Evolutionary conservation across 2,329 filamentous ascomycete species (phyloP).

Genomic region (Myotisia sp.): DNA sequence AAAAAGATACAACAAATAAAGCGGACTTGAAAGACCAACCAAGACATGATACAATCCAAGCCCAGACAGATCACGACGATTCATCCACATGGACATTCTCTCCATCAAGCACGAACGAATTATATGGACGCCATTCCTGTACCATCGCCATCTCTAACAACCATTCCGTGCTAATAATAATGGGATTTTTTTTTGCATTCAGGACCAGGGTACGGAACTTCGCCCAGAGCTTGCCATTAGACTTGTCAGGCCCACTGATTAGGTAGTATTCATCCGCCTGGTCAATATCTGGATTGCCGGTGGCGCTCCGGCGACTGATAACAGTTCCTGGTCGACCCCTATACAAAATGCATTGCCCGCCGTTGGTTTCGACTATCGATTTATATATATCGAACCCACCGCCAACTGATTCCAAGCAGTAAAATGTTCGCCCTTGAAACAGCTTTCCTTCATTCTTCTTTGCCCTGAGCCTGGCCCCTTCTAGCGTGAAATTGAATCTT

Average conservation of each 20-base stretch:
- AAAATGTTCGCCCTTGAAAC: constrained; percentile 61
- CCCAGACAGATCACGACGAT: neutral
- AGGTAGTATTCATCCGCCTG: constrained; percentile 63
- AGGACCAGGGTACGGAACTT: constrained; percentile 67
- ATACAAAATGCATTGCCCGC: constrained; percentile 67
- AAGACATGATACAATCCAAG: too few relatives aligned
- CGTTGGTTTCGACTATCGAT: constrained; percentile 75
- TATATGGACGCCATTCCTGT: constrained; percentile 58
- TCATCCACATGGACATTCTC: constrained; percentile 13
- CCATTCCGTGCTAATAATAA: constrained; percentile 80
- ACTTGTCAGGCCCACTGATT: constrained; percentile 51
- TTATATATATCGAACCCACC: constrained; percentile 76
- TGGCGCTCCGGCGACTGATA: constrained; percentile 41
- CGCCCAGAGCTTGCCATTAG: constrained; percentile 62
- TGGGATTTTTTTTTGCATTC: constrained; percentile 62
- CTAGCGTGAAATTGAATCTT: constrained; percentile 54
- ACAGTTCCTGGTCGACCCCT: constrained; percentile 55
- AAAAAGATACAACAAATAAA: too few relatives aligned
- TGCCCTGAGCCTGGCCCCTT: constrained; percentile 54
- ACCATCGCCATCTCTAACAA: constrained; percentile 77
- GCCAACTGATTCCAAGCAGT: constrained; percentile 65
- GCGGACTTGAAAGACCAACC: too few relatives aligned
- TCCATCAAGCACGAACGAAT: constrained; percentile 41
- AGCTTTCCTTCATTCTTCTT: constrained; percentile 63
- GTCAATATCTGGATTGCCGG: constrained; percentile 26